Conservation (phyloP, 2,329 filamentous ascomycete genomes). For the Macrophomina pseudophaseolina region DNA sequence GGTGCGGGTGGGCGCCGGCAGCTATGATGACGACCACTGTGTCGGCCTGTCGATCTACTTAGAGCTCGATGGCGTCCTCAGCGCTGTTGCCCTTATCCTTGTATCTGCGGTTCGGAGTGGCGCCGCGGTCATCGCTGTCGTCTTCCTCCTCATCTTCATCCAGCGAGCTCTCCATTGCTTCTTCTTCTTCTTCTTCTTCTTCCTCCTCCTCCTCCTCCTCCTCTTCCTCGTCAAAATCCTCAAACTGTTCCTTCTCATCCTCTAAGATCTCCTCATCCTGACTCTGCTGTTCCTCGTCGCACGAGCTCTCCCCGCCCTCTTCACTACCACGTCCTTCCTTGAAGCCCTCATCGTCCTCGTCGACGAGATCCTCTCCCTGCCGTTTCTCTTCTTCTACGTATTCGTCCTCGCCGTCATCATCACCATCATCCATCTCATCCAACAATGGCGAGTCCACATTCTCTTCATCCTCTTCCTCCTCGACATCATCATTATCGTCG, state of each 20-base stretch:
- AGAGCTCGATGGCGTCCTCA: conserved; percentile 27
- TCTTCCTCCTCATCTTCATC: background rate
- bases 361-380: background rate
- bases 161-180: background rate
- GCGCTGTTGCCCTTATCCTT: conserved; percentile 21
- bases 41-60: background rate
- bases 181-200: background rate
- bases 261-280: background rate
- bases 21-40: too few species aligned
- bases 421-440: conserved; percentile 2
- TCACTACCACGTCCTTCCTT: background rate
- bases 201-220: conserved; percentile 9
- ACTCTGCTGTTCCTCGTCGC: background rate
- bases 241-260: background rate
- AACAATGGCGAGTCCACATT: background rate
- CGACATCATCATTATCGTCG: background rate
- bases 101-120: conserved; percentile 1
- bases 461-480: too few species aligned
- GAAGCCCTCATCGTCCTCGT: background rate
- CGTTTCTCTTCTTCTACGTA: background rate
- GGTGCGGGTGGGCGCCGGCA: too few species aligned
- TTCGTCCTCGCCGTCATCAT: background rate
- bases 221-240: background rate
- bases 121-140: background rate
- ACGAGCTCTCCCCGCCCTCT: background rate